A percentile compares a stretch with the other conserved stretches of the same genome.
Evolutionary conservation across 2,329 filamentous ascomycete species (phyloP).

Genomic region (Fusarium neocosmosporiellum): DNA sequence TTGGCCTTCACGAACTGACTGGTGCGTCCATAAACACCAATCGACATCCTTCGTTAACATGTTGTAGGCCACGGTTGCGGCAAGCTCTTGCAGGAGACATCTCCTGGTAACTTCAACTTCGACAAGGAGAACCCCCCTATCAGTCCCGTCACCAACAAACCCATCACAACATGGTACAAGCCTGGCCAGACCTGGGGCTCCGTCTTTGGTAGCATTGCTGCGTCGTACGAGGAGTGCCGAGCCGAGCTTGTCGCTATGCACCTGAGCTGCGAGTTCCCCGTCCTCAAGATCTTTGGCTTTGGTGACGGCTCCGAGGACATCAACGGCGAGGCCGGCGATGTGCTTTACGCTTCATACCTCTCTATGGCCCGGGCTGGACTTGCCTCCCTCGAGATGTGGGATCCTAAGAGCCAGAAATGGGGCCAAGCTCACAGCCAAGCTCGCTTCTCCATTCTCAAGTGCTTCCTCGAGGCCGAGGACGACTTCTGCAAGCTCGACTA

Average conservation of each 20-base stretch:
- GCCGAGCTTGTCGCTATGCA: constrained; percentile 96
- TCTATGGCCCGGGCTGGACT: constrained; percentile 96
- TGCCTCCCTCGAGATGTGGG: constrained; percentile 91
- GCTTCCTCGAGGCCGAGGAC: constrained; percentile 86
- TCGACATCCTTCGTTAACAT: constrained; percentile 19
- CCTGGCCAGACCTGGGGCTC: constrained; percentile 95
- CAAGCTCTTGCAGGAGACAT: constrained; percentile 91
- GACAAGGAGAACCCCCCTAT: constrained; percentile 83
- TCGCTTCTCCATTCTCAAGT: constrained; percentile 86
- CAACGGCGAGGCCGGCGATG: constrained; percentile 80
- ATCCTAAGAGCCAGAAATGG: constrained; percentile 91
- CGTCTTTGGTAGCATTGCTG: constrained; percentile 88
- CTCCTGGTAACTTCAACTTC: constrained; percentile 87
- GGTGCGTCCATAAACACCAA: constrained; percentile 45
- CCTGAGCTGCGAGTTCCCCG: constrained; percentile 86
- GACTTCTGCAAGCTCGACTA: constrained; percentile 88
- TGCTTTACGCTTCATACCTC: constrained; percentile 89
- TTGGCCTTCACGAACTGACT: constrained; percentile 89
- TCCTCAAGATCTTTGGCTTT: constrained; percentile 91
- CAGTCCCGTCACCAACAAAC: constrained; percentile 82
- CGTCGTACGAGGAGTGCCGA: constrained; percentile 93
- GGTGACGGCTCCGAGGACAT: constrained; percentile 81
- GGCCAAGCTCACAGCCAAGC: constrained; percentile 93
- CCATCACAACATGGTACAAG: constrained; percentile 87
- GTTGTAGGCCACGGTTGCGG: constrained; percentile 83